Base-by-base conservation (phyloP, 345 rosid species). In the Stellera chamaejasme region DNA sequence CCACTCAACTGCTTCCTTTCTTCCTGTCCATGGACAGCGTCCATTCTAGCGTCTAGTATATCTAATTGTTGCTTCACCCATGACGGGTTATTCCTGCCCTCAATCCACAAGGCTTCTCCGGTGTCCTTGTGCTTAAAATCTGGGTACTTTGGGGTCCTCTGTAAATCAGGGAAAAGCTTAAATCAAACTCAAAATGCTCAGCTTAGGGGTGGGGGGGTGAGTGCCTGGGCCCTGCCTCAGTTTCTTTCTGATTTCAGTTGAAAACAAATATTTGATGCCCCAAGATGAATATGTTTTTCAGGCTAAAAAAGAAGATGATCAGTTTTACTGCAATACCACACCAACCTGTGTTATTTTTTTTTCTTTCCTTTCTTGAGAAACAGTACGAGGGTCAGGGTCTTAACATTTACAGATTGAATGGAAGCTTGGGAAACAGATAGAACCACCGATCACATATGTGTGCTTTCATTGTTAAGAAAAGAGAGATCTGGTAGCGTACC, bases 121-220 rank as follows among this genome's bases (percentile, higher is more conserved):
- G 90, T 84, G 60, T 79, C 87, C 60, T 84, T 84, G 69, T 84
- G 87, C 72, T 79, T 81, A 65, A 84, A 81, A 75, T 84, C 90
- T 12, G 90, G 87, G 69, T 75, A 75, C 52, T 76, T 81, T 11
- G 79, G 87, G 74, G 47, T 81, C 62, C 69, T 83, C 90, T 83
- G 79, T 62, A 43, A 42, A 64, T 56, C 36, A 43, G 48, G 51
- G n/a, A 39, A 43, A 28, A 43, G 51, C 66, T 27, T 56, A 13
- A 43, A 50, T 47, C 11, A 1, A 19, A 8, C 19, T 10, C 12
- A 58, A 42, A 49, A 47, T 2, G 44, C 39, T 49, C 39, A 4
- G 14, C 6, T 19, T 19, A 19, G 23, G 23, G 23, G 23, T 0
- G 23, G 23, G 23, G 23, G 23, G 42, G 50, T 4, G 39, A 48